Evolutionary conservation across 2,329 filamentous ascomycete species (phyloP), one percentile per base, ranked within the genome.

Genomic region (Raffaelea albimanens): DNA sequence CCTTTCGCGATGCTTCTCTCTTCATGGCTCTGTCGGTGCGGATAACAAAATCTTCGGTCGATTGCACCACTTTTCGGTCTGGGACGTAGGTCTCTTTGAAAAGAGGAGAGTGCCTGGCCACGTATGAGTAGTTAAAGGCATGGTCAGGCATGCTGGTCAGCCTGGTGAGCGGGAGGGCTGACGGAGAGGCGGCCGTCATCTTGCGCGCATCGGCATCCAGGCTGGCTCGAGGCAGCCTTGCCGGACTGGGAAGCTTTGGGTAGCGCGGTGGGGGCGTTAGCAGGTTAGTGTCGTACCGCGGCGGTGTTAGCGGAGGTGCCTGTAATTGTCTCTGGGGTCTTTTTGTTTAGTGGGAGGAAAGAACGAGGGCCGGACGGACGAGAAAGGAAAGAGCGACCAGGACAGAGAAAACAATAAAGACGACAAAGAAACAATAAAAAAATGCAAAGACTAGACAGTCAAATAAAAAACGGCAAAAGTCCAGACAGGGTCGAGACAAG

Each of bases 21-120:
- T 44, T 45, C 23, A 44, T 52, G 19, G 57, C 50, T 39, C 57
- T 52, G 29, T 58, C 55, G 13, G 60, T 60, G 38, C 56, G 57
- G n/a, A 46, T 18, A 1, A 57, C 51, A 49, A 59, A 59, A 10
- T 61, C 59, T n/a, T 56, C 43, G 0, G 48, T 53, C 9, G 50
- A 48, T 49, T 55, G 56, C 21, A 29, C 13, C 7, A 7, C 25
- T 29, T 29, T 29, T 29, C 25, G 25, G 7, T 29, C 25, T 29
- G 25, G 25, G 25, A n/a, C 21, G 16, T 8, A 23, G 16, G 5
- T 23, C 22, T 13, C n/a, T 25, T 38, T 10, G 19, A n/a, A 16
- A 23, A 4, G 43, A 34, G 20, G 42, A 48, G 25, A 43, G 45
- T 7, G 25, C 7, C 25, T 7, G 52, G 41, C 40, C 4, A 21